Evolutionary conservation across 2,329 filamentous ascomycete species (phyloP), one percentile per base, ranked within the genome.

Genomic region (Aspergillus brasiliensis): DNA sequence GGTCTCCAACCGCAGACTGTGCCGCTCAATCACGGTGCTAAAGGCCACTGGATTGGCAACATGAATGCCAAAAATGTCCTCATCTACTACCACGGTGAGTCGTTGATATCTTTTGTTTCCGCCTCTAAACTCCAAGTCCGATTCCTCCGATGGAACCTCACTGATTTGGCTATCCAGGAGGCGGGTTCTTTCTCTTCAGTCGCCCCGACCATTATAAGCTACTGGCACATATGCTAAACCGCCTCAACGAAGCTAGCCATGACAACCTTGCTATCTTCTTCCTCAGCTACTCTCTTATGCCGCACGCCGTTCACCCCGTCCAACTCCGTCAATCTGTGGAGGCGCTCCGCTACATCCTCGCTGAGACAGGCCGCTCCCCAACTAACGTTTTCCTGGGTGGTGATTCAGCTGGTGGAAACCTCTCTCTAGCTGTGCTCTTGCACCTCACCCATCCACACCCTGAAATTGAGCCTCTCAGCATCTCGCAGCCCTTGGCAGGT

Each of bases 281-380:
- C 56, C 75, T 84, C 15, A 78, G 78, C 27, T 88, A 88, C 71
- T 80, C 80, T 13, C 79, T 87, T 25, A 78, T 83, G 1, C 77
- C 78, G 0, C 61, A 71, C 19, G 71, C 62, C 3, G 65, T 53
- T 11, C 80, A 80, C 60, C 78, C 78, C 17, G 73, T 68, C 3
- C 77, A 79, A 46, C 65, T 80, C 15, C 69, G 70, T 21, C 73
- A 80, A 60, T 71, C 72, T 27, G 69, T 76, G 42, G 75, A 73
- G 44, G 72, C 71, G 2, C 68, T 80, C 11, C 73, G 71, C 8
- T 75, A 79, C 66, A 73, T 78, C 54, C 65, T 78, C 61, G 65
- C 64, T 2, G 66, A 73, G 5, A 67, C 71, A 0, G 61, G 62
- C 25, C 73, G 71, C 6, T 67, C 70, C 7, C 73, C 77, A 1